These are phyloP conservation scores for Mycena sanguinolenta DNA, from an alignment of 768 basidiomycete species.

Conservation along the genomic window DNA sequence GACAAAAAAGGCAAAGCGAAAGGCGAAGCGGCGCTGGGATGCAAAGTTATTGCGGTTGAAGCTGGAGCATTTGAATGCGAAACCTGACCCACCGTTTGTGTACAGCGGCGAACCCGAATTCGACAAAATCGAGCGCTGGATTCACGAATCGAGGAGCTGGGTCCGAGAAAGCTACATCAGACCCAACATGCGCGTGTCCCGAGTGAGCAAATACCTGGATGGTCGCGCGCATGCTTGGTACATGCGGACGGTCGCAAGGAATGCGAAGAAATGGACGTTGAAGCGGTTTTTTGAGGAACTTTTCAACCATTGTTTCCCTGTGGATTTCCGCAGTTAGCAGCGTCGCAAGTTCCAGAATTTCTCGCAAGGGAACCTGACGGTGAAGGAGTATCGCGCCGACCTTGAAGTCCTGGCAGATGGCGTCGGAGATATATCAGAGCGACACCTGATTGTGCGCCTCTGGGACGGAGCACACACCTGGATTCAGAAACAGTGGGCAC, in stretches of 20 bases:
- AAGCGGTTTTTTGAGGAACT: slow-evolving; percentile 11
- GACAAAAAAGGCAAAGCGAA: slow-evolving; percentile 2
- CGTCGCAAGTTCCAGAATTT: slow-evolving; percentile 29
- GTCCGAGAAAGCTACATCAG: slow-evolving; percentile 6
- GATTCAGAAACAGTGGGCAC: slow-evolving; percentile 16
- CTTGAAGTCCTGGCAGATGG: slow-evolving; percentile 24
- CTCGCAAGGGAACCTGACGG: slow-evolving; percentile 14
- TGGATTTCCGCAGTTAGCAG: slow-evolving; percentile 33
- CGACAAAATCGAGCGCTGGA: slow-evolving; percentile 27
- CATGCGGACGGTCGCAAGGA: slow-evolving; percentile 7
- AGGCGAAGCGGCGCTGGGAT: background rate
- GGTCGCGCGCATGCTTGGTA: slow-evolving; percentile 23
- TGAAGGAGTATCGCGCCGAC: slow-evolving; percentile 25
- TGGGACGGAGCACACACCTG: slow-evolving; percentile 29
- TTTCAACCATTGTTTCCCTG: slow-evolving; percentile 34
- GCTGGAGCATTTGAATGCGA: slow-evolving; percentile 32
- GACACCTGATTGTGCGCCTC: slow-evolving; percentile 12
- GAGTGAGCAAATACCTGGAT: slow-evolving; percentile 7
- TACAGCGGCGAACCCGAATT: slow-evolving; percentile 28
- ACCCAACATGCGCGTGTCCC: slow-evolving; percentile 6
- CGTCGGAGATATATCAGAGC: background rate
- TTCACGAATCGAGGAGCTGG: slow-evolving; percentile 19
- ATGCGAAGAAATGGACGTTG: background rate
- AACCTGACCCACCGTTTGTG: slow-evolving; percentile 24
- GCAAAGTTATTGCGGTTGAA: slow-evolving; percentile 17